These are phyloP conservation scores for Penicillium nucicola DNA, from an alignment of 495 filamentous ascomycete species.

Conservation along the genomic window DNA sequence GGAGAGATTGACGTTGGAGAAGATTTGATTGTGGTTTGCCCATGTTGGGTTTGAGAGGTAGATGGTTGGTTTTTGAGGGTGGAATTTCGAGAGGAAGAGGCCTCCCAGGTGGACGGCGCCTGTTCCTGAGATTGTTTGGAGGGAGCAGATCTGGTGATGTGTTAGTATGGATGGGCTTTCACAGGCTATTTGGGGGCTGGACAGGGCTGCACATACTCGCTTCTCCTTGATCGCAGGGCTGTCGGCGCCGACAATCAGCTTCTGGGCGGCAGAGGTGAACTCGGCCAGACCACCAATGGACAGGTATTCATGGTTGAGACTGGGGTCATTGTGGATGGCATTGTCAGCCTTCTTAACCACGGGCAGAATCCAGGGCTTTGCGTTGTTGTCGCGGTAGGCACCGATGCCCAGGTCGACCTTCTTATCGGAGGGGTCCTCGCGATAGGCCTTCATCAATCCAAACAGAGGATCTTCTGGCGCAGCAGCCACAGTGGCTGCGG, in stretches of 20 bases:
- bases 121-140: slow-evolving; percentile 60
- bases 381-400: slow-evolving; percentile 91
- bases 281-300: slow-evolving; percentile 85
- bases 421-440: slow-evolving; percentile 74
- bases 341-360: slow-evolving; percentile 97
- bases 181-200: neutral
- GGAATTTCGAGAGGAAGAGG: slow-evolving; percentile 55
- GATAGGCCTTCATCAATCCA: slow-evolving; percentile 85
- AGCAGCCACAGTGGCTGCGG: slow-evolving; percentile 74
- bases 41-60: slow-evolving; percentile 95
- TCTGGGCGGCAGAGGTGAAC: slow-evolving; percentile 85
- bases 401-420: slow-evolving; percentile 98
- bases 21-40: slow-evolving; percentile 99
- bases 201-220: slow-evolving; percentile 49
- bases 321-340: slow-evolving; percentile 78
- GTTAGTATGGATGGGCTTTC: neutral
- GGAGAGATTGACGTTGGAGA: slow-evolving; percentile 80
- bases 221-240: slow-evolving; percentile 82
- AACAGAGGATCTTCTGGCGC: slow-evolving; percentile 96
- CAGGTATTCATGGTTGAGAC: slow-evolving; percentile 96
- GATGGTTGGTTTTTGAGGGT: slow-evolving; percentile 59
- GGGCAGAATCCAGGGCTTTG: slow-evolving; percentile 96
- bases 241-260: slow-evolving; percentile 76
- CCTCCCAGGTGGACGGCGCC: slow-evolving; percentile 57
- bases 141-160: slow-evolving; percentile 39